A percentile compares a stretch with the other conserved stretches of the same genome.
These are phyloP conservation scores for Hemerocallis citrina DNA, from an alignment of 106 monocot genomes.

Conservation along the genomic window DNA sequence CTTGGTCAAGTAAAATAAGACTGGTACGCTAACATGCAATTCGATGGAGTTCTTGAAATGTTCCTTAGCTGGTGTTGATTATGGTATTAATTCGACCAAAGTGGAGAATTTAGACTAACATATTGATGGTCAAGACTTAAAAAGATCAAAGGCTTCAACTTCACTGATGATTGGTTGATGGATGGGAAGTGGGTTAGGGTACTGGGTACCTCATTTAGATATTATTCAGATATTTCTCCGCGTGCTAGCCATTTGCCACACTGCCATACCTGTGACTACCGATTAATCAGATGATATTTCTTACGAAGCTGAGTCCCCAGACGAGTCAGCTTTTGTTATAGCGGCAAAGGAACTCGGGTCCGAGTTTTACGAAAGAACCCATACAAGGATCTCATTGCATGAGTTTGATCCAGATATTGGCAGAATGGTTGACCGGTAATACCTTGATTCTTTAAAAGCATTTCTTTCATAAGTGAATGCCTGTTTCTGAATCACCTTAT, in stretches of 20 bases:
- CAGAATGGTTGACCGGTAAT: slow-evolving; percentile 38
- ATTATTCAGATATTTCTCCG: slow-evolving; percentile 55
- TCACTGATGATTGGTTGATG: slow-evolving; percentile 54
- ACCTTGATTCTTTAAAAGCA: neutral
- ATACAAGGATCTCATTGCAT: slow-evolving; percentile 49
- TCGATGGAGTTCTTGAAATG: slow-evolving; percentile 86
- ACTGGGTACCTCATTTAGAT: slow-evolving; percentile 20
- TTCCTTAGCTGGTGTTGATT: slow-evolving; percentile 66
- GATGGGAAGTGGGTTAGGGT: slow-evolving; percentile 49
- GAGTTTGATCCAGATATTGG: slow-evolving; percentile 54
- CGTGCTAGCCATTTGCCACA: slow-evolving; percentile 60
- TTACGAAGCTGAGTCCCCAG: slow-evolving; percentile 89
- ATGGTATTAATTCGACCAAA: slow-evolving; percentile 35
- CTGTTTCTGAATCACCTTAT: neutral
- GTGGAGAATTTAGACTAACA: slow-evolving; percentile 15
- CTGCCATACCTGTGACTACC: slow-evolving; percentile 53
- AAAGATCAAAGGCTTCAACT: slow-evolving; percentile 60
- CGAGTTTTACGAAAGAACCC: slow-evolving; percentile 66
- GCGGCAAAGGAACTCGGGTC: slow-evolving; percentile 69
- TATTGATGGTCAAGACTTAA: neutral
- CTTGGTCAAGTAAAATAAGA: slow-evolving; percentile 81
- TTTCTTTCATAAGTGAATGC: too few species aligned
- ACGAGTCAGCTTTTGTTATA: slow-evolving; percentile 70
- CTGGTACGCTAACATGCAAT: slow-evolving; percentile 84
- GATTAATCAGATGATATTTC: slow-evolving; percentile 24